Conservation (phyloP, 73 alveolate genomes). For the Paramecium caudatum region DNA sequence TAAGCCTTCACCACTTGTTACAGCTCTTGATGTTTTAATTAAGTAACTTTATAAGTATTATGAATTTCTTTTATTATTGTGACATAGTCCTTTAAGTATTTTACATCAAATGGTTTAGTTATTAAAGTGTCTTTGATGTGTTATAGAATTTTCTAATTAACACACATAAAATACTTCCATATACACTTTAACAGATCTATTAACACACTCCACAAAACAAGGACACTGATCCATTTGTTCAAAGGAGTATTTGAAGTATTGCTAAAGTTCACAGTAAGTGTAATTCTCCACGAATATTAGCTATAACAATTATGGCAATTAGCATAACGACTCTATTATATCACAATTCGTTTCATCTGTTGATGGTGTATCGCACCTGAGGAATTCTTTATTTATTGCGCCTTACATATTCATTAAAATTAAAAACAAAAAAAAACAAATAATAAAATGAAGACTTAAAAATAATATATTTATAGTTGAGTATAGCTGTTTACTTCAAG, state of each 20-base stretch:
- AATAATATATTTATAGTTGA: no score
- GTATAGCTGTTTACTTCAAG: no score
- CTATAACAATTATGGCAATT: conserved; percentile 10
- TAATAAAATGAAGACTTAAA: no score
- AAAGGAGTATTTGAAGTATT: conserved; percentile 13
- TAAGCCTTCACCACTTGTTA: conserved; percentile 1
- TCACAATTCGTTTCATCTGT: conserved; percentile 53
- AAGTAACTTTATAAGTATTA: conserved; percentile 27
- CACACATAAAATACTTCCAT: not conserved
- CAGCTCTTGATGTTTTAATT: conserved; percentile 13
- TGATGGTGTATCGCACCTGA: conserved; percentile 42
- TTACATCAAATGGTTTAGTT: conserved; percentile 29
- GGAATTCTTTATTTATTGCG: not conserved
- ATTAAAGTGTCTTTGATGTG: conserved; percentile 20
- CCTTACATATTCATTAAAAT: conserved; percentile 33
- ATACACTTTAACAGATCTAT: not conserved
- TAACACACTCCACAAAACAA: not conserved
- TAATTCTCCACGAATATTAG: conserved; percentile 48
- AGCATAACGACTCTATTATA: conserved; percentile 27
- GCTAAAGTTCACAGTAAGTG: conserved; percentile 6
- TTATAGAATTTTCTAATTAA: conserved; percentile 31
- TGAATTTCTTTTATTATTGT: not conserved
- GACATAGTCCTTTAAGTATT: not conserved
- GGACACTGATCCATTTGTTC: conserved; percentile 2
- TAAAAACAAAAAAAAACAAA: conserved; percentile 30